These are phyloP conservation scores for Scheffersomyces lignosus DNA, from an alignment of 805 yeast species.

Conservation along the genomic window DNA sequence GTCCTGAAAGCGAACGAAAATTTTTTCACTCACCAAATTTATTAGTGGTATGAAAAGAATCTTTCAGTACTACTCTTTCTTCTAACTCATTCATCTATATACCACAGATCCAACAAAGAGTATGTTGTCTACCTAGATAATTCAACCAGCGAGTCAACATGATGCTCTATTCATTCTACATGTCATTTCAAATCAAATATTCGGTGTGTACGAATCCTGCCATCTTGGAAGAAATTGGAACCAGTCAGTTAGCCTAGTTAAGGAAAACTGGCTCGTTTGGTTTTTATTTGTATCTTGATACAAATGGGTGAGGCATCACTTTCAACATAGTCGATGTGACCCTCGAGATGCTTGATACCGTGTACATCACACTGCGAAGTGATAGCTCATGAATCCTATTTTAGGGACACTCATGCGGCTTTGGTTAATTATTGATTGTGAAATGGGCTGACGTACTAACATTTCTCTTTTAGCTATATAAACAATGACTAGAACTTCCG, in stretches of 20 bases:
- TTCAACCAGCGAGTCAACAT: constrained; percentile 1
- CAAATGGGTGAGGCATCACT: constrained; percentile 10
- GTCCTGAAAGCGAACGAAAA: no score
- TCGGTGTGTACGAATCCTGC: constrained; percentile 16
- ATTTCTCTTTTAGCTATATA: not conserved
- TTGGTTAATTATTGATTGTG: constrained; percentile 7
- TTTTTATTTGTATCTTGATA: constrained; percentile 3
- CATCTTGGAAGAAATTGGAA: constrained; percentile 14
- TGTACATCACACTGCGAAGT: constrained; percentile 6
- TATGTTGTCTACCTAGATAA: not conserved
- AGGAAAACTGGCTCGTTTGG: not conserved
- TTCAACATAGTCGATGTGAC: constrained; percentile 14
- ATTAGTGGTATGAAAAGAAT: no score
- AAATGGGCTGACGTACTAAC: no score
- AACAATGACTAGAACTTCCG: constrained; percentile 96
- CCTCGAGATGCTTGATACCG: constrained; percentile 31
- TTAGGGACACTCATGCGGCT: constrained; percentile 42
- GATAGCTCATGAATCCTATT: constrained; percentile 34
- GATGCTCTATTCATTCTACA: not conserved
- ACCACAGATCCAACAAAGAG: not conserved
- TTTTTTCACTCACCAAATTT: not conserved
- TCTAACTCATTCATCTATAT: constrained; percentile 54
- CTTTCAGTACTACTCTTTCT: constrained; percentile 52
- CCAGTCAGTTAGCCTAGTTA: not conserved
- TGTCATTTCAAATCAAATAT: constrained; percentile 6